Base-by-base conservation (phyloP, 2,329 filamentous ascomycete genomes). In the Parascedosporium putredinis region DNA sequence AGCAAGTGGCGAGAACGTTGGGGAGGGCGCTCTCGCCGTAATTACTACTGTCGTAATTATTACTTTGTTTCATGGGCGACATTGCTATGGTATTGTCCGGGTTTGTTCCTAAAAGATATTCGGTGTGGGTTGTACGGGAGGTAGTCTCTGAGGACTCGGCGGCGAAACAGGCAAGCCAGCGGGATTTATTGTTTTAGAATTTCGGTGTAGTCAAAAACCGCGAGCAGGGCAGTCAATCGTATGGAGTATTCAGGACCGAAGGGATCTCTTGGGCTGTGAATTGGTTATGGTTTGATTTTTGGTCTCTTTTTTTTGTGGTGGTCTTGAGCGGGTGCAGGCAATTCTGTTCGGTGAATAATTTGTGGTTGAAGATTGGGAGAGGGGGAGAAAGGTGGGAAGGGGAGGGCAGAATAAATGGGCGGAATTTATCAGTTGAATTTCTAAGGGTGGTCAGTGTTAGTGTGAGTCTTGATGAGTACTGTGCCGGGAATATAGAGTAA, bases 1-100 rank as follows among this genome's bases (percentile, higher is more conserved):
- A 96, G 79, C 88, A 94, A 68, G 84, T 90, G 71, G 90, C 89
- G 73, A 91, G 84, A 70, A 93, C 83, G 67, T 86, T 85, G 73
- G 81, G 76, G 70, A 67, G 73, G 69, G 72, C 72, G 72, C 70
- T 76, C 74, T 79, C 79, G 76, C 80, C 78, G 78, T 82, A 86
- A 86, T 81, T 85, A 83, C 77, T 86, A 79, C 77, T 81, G 76
- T 76, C 77, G 74, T 73, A 80, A 72, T 73, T 75, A 71, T 71
- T 79, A 68, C 78, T 76, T 67, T 77, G 74, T 76, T 81, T 86
- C 80, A 87, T 86, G 76, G 76, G 73, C 73, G 77, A 73, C 78
- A 81, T 81, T 70, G 58, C 58, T 62, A 54, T 57, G 55, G 61
- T 31, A 58, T 38, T 44, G 42, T 23, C 36, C 36, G 18, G 23